These are phyloP conservation scores for Albatrellus ellisii DNA, from an alignment of 768 basidiomycete species.

Conservation along the genomic window DNA sequence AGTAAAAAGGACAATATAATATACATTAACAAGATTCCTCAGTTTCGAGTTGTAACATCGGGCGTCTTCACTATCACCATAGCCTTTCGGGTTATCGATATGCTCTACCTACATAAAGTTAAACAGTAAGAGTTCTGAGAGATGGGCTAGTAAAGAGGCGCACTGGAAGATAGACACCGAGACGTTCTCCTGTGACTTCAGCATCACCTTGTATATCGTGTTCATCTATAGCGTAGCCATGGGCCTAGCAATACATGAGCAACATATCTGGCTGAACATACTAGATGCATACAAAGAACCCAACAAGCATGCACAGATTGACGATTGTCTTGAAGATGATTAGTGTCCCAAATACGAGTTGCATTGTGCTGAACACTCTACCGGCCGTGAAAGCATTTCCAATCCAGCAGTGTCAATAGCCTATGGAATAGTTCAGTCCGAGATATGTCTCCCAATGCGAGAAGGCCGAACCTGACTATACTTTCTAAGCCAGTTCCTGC, in stretches of 20 bases:
- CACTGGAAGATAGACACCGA: slow-evolving; percentile 78
- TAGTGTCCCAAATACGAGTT: neutral
- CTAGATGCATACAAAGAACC: slow-evolving; percentile 53
- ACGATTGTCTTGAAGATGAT: slow-evolving; percentile 51
- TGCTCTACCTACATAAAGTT: slow-evolving; percentile 49
- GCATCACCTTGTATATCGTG: too few species aligned
- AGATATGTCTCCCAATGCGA: neutral
- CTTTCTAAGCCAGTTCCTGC: slow-evolving; percentile 79
- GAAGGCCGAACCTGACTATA: slow-evolving; percentile 49
- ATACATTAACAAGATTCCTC: slow-evolving; percentile 70
- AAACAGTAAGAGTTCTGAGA: neutral
- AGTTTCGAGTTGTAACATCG: slow-evolving; percentile 63
- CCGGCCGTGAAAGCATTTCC: slow-evolving; percentile 34
- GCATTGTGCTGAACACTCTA: too few species aligned
- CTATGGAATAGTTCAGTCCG: slow-evolving; percentile 19
- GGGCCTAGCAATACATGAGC: slow-evolving; percentile 30
- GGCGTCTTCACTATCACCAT: slow-evolving; percentile 75
- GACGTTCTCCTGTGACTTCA: slow-evolving; percentile 74
- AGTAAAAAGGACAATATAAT: slow-evolving; percentile 1
- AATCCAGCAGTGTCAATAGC: slow-evolving; percentile 75
- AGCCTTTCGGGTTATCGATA: slow-evolving; percentile 89
- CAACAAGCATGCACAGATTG: slow-evolving; percentile 81
- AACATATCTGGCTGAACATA: neutral
- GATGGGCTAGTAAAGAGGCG: too few species aligned
- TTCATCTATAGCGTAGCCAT: slow-evolving; percentile 71